Conservation (phyloP, 1,284 basidiomycete species). For the Sanghuangporus sanghuang region DNA sequence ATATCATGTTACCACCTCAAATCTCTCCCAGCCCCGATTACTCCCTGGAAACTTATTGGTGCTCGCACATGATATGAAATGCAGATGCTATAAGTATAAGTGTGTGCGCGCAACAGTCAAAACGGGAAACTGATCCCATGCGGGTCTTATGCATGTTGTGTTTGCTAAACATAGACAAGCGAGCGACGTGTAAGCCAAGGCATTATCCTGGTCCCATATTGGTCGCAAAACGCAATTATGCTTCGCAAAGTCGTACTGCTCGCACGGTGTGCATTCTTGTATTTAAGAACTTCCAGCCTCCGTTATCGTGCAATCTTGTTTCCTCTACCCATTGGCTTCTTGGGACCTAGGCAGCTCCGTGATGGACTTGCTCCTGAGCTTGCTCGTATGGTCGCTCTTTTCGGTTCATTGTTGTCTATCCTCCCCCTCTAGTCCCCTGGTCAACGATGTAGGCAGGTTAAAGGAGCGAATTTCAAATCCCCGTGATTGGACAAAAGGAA, state of each 20-base stretch:
- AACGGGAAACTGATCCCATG: background rate
- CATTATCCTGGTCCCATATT: background rate
- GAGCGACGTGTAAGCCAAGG: background rate
- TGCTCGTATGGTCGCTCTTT: background rate
- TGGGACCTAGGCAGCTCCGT: background rate
- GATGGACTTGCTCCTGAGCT: background rate
- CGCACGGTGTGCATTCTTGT: background rate
- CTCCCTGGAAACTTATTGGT: background rate
- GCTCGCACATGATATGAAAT: background rate
- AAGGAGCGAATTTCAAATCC: slow-evolving; percentile 43
- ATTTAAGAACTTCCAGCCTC: background rate
- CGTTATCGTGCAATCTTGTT: background rate
- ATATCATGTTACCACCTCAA: background rate
- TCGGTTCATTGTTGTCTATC: slow-evolving; percentile 13
- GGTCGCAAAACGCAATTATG: slow-evolving; percentile 11
- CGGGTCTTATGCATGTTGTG: background rate
- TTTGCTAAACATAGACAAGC: background rate
- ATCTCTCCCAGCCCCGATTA: too few relatives aligned
- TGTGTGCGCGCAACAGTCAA: background rate
- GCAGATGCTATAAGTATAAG: too few relatives aligned
- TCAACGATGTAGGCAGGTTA: slow-evolving; percentile 21
- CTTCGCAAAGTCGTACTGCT: background rate
- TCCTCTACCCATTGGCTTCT: background rate
- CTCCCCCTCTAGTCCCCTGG: background rate
- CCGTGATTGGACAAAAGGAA: slow-evolving; percentile 44